Conservation (phyloP, 768 basidiomycete species). For the Lentinula guzmanii region DNA sequence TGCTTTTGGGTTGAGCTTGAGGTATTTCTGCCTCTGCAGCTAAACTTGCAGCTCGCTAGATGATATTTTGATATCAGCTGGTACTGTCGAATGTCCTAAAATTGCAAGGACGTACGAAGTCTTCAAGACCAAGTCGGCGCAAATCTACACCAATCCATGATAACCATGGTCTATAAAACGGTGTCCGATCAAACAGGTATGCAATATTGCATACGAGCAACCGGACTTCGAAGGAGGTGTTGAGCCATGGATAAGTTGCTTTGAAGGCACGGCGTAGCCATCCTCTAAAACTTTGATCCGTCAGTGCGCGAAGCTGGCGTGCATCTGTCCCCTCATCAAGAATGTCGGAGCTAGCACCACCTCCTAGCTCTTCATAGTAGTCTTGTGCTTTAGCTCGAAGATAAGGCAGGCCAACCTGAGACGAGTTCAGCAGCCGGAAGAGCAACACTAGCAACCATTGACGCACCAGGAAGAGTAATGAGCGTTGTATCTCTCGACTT, state of each 20-base stretch:
- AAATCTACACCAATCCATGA: conserved; percentile 80
- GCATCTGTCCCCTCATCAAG: conserved; percentile 45
- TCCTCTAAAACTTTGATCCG: conserved; percentile 51
- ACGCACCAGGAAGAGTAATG: conserved; percentile 75
- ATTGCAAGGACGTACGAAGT: conserved; percentile 52
- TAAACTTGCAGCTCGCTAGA: conserved; percentile 36
- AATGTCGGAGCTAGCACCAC: conserved; percentile 65
- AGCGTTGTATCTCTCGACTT: conserved; percentile 62
- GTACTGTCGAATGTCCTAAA: not conserved
- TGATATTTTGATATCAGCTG: not conserved
- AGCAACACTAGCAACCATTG: not conserved
- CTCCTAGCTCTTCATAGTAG: conserved; percentile 86
- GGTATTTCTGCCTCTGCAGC: conserved; percentile 20
- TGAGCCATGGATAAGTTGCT: conserved; percentile 74
- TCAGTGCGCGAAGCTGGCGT: conserved; percentile 37
- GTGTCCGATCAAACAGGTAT: conserved; percentile 84
- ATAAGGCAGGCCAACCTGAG: conserved; percentile 84
- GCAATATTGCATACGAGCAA: conserved; percentile 78
- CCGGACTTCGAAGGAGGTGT: conserved; percentile 74
- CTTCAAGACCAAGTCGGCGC: conserved; percentile 71
- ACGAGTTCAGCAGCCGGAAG: not conserved
- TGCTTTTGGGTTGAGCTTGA: conserved; percentile 25
- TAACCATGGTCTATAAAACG: conserved; percentile 90
- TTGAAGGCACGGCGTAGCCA: conserved; percentile 63
- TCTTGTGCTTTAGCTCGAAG: conserved; percentile 85